Percentiles rank a stretch among this genome's conserved stretches.
phyloP scores from a whole-genome alignment of 257 asterid genomes.

The Striga asiatica region DNA sequence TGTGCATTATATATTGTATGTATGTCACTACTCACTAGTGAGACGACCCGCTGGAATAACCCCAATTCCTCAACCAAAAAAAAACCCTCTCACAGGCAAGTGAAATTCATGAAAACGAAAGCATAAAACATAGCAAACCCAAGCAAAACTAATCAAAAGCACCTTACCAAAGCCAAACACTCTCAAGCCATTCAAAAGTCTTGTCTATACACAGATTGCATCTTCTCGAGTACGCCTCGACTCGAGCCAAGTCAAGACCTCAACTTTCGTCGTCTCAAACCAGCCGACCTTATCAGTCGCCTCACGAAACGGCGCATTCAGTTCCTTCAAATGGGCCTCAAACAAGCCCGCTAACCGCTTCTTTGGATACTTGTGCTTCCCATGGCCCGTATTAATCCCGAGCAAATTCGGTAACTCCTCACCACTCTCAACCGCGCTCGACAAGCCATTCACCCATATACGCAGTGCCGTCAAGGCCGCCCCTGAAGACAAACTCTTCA shows the following conservation, averaged over 20 bases:
- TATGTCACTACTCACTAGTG: no score
- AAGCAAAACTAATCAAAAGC: no score
- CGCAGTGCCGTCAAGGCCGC: conserved; percentile 85
- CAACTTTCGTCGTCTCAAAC: conserved; percentile 84
- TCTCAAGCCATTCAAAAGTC: no score
- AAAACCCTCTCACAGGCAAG: no score
- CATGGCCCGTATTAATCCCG: conserved; percentile 92
- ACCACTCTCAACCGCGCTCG: conserved; percentile 49
- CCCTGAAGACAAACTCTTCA: conserved; percentile 85
- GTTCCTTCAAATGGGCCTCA: conserved; percentile 66
- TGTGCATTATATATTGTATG: no score
- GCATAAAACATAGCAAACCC: no score
- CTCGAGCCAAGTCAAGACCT: conserved; percentile 73
- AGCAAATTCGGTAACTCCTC: conserved; percentile 80
- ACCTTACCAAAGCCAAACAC: no score
- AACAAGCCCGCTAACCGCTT: conserved; percentile 62
- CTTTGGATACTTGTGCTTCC: conserved; percentile 76
- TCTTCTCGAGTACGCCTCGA: no score
- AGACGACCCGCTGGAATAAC: no score
- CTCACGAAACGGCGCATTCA: conserved; percentile 80
- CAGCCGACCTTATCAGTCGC: conserved; percentile 70
- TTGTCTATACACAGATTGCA: no score
- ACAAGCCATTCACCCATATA: conserved; percentile 71
- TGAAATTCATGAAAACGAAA: no score
- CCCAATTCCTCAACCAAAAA: no score